Base-by-base conservation (phyloP, 345 rosid species). In the Physaria fendleri region DNA sequence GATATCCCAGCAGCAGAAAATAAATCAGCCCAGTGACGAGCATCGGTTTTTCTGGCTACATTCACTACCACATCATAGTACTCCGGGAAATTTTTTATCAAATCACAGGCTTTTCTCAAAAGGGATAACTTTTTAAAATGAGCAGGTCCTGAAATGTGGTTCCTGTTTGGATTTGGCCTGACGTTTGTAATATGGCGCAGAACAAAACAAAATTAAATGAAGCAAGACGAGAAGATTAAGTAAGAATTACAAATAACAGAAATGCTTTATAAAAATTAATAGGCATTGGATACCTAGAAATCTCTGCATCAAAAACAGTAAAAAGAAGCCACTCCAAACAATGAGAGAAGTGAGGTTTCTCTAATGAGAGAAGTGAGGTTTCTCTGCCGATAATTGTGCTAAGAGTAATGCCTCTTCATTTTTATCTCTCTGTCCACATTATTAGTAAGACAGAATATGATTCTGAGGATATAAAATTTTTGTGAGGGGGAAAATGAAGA, bases 271-370 rank as follows among this genome's bases (percentile, higher is more conserved):
- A 56, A 21, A 55, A 33, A 57, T 1, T 41, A 39, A 41, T 17
- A 12, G 46, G 34, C 20, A 29, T 25, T 39, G 71, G 53, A 64
- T 83, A 93, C 97, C 99, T 79, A 63, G 97, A 85, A 70, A 89
- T 85, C 41, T 89, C 97, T 37, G 99, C 92, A 68, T 93, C 99
- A 67, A 93, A 93, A 50, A 93, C 99, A 3, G 99, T 89, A 62
- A 93, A 93, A 66, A 89, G 95, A 82, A 89, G 95, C 99, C 95
- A 93, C 74, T 93, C 99, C 64, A 93, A 71, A 79, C 95, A 93
- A 72, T 85, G 94, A 44, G 92, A 87, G 77, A 93, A 93, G 62
- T 93, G 99, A 69, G 95, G 95, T 71, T 86, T 93, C 79, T 85
- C 90, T 13, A 93, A 72, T 85, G 94, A 44, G 92, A 87, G 77